Evolutionary conservation across 1,139 yeast species (phyloP).

Genomic region (Protomyces inundatus): DNA sequence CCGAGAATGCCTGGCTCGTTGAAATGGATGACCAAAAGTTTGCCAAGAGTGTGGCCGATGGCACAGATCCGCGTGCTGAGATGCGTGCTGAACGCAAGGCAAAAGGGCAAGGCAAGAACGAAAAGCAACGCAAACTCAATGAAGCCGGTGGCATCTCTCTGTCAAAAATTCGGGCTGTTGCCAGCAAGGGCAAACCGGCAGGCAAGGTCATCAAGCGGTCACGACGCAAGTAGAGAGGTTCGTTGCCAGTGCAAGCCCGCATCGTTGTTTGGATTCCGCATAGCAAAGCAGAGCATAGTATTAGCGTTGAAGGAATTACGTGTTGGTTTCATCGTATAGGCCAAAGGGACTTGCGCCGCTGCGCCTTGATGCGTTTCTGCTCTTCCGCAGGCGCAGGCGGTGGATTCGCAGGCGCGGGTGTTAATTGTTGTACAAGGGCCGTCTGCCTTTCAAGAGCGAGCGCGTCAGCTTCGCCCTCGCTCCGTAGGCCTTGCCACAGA

Average conservation of each 20-base stretch:
- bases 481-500: conserved; percentile 9
- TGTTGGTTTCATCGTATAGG: neutral
- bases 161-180: neutral
- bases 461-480: neutral
- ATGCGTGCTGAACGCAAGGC: conserved; percentile 37
- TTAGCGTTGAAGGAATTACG: neutral
- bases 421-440: neutral
- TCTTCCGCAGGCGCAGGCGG: neutral
- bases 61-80: conserved; percentile 24
- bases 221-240: conserved; percentile 5
- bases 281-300: neutral
- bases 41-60: conserved; percentile 8
- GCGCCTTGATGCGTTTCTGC: neutral
- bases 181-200: conserved; percentile 3
- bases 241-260: neutral
- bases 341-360: neutral
- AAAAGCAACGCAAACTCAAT: conserved; percentile 1
- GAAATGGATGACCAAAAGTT: conserved; percentile 68
- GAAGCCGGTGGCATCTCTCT: neutral
- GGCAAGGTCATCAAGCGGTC: conserved; percentile 25
- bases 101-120: conserved; percentile 19
- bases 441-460: neutral
- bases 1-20: conserved; percentile 91
- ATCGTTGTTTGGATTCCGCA: neutral
- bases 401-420: neutral